These are phyloP conservation scores for Magnolia officinalis DNA, from an alignment of 164 flowering plant species.

Conservation along the genomic window DNA sequence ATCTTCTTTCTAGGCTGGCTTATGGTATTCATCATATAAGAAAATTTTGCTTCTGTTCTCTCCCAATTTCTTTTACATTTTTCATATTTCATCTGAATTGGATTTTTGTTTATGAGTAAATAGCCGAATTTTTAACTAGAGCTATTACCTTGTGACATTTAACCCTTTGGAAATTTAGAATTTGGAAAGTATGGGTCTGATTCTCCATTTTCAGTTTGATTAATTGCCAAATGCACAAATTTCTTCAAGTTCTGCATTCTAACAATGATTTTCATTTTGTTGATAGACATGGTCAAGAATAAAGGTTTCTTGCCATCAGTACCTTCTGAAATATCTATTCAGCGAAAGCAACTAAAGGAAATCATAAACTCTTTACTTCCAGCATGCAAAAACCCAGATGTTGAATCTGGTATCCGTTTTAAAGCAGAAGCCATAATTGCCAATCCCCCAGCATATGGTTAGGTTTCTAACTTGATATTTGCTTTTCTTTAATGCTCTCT, in stretches of 20 bases:
- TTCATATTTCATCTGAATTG: too few relatives aligned
- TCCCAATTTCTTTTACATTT: too few relatives aligned
- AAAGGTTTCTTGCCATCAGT: slow-evolving; percentile 99
- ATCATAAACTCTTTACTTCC: slow-evolving; percentile 81
- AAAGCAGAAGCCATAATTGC: slow-evolving; percentile 97
- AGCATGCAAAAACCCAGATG: slow-evolving; percentile 86
- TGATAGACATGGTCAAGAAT: slow-evolving; percentile 95
- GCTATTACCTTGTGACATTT: too few relatives aligned
- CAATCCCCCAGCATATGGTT: slow-evolving; percentile 98
- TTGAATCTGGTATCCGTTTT: slow-evolving; percentile 76
- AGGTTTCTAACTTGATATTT: slow-evolving; percentile 11
- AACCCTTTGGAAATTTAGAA: neutral
- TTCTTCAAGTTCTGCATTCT: neutral
- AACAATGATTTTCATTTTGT: neutral
- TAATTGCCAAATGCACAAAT: neutral
- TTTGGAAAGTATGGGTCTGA: neutral
- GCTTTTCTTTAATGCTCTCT: neutral
- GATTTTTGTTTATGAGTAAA: too few relatives aligned
- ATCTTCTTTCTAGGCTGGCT: too few relatives aligned
- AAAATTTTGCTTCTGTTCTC: too few relatives aligned
- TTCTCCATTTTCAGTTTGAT: neutral
- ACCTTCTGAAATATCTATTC: slow-evolving; percentile 94
- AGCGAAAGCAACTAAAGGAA: slow-evolving; percentile 88
- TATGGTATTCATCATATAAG: too few relatives aligned
- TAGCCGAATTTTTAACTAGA: too few relatives aligned